These are phyloP conservation scores for Halteria grandinella DNA, from an alignment of 73 alveolate genomes.

Conservation along the genomic window DNA sequence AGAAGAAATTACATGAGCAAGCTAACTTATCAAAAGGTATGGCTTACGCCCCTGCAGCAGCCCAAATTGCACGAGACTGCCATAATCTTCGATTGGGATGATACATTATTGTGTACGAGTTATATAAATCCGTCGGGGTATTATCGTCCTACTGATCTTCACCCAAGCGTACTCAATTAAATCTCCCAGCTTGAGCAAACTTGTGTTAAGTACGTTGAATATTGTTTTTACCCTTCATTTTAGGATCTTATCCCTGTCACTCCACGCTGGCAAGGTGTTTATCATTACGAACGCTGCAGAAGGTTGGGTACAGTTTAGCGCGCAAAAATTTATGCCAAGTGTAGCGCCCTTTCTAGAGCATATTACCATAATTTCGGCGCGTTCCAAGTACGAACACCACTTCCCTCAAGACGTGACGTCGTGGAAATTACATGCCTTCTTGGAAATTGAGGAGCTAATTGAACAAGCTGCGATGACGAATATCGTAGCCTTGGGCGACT, in stretches of 20 bases:
- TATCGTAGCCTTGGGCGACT: constrained; percentile 78
- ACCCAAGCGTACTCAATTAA: background rate
- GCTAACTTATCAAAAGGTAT: constrained; percentile 57
- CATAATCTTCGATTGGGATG: constrained; percentile 99
- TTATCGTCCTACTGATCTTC: background rate
- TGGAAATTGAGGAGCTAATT: constrained; percentile 78
- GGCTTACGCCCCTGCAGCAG: constrained; percentile 69
- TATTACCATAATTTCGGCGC: constrained; percentile 86
- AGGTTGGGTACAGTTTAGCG: constrained; percentile 99
- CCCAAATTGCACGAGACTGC: constrained; percentile 72
- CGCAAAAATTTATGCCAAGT: constrained; percentile 82
- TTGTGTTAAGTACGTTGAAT: background rate
- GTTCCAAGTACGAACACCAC: constrained; percentile 91
- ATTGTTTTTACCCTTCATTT: background rate
- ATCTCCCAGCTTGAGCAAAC: background rate
- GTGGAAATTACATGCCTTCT: constrained; percentile 97
- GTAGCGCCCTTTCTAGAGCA: constrained; percentile 64
- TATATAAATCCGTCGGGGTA: constrained; percentile 77
- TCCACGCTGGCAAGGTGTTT: constrained; percentile 77
- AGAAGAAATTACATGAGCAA: constrained; percentile 54
- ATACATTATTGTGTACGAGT: constrained; percentile 95
- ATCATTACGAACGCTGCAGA: constrained; percentile 98
- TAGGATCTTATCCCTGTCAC: background rate
- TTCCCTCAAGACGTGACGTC: constrained; percentile 87
- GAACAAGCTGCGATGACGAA: constrained; percentile 77